Base-by-base conservation (phyloP, 2,329 filamentous ascomycete genomes). In the Microdochium trichocladiopsis region DNA sequence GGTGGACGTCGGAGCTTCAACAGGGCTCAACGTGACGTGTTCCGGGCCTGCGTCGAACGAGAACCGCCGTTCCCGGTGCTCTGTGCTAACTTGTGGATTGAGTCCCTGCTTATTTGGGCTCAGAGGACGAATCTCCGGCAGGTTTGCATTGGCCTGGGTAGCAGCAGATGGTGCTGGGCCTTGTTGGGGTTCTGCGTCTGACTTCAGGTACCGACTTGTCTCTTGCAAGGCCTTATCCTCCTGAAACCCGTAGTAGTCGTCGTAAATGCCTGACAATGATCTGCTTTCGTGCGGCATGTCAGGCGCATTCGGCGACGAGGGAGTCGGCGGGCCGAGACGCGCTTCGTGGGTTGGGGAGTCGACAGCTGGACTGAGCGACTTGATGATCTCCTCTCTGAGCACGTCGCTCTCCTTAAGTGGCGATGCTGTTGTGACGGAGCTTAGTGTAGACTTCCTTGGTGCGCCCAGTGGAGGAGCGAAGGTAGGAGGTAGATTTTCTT, bases 351-450 rank as follows among this genome's bases (percentile, higher is more conserved):
- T 59, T 1, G 66, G 59, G 24, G 54, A 53, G 6, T 61, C 48
- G 5, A 68, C 60, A 25, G 68, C 69, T 12, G 84, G 78, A 51
- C 77, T 84, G 2, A 92, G 72, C 43, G 83, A 87, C 53, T 80
- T 82, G 51, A 90, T 82, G 51, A 92, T 92, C 60, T 92, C 88
- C 54, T 89, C 85, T 25, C 83, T 78, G 48, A 92, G 66, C 52
- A 80, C 75, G 57, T 92, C 88, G 60, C 80, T 90, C 60, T 90
- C 87, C 57, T 85, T 81, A 53, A 84, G 73, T 25, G 82, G 76
- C 1, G 77, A 76, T 8, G 70, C 71, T 8, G 75, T 74, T 10
- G 75, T 74, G 10, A 69, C 62, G 0, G 76, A 78, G 60, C 77
- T 80, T 48, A 75, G 65, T 0, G 74, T 77, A 6, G 69, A 63